phyloP scores from a whole-genome alignment of 257 asterid species.

The Coffea canephora region DNA sequence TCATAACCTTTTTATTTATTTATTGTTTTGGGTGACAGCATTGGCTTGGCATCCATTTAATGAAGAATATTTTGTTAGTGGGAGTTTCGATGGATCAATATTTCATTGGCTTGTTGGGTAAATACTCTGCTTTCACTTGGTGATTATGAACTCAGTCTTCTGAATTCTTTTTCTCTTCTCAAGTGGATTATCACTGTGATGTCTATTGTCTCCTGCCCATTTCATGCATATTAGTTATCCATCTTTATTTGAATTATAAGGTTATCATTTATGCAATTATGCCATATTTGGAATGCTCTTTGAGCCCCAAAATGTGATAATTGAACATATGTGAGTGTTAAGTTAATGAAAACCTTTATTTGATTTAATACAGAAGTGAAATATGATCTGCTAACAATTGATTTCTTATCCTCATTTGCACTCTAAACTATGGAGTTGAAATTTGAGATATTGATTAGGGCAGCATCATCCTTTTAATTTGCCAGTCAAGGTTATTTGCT shows the following conservation, averaged over 20 bases:
- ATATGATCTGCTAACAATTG: neutral
- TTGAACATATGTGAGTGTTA: neutral
- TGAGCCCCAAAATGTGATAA: neutral
- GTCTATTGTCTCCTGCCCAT: slow-evolving; percentile 6
- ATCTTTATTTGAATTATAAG: neutral
- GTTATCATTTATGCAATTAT: neutral
- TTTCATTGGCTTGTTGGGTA: slow-evolving; percentile 99
- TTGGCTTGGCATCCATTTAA: slow-evolving; percentile 99
- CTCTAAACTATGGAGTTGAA: neutral
- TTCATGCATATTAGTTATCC: neutral
- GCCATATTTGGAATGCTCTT: neutral
- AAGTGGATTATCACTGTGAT: neutral
- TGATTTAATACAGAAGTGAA: neutral
- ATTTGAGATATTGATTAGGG: neutral
- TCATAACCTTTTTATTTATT: neutral
- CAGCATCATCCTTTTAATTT: neutral
- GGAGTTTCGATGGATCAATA: slow-evolving; percentile 96
- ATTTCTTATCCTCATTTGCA: no score
- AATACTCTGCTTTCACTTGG: slow-evolving; percentile 24
- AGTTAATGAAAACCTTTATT: neutral
- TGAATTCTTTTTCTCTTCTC: neutral
- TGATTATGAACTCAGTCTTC: neutral
- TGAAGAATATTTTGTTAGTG: slow-evolving; percentile 97
- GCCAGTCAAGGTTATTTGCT: neutral
- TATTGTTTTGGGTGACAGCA: slow-evolving; percentile 36